Base-by-base conservation (phyloP, 768 basidiomycete genomes). In the Leccinum obscurum region DNA sequence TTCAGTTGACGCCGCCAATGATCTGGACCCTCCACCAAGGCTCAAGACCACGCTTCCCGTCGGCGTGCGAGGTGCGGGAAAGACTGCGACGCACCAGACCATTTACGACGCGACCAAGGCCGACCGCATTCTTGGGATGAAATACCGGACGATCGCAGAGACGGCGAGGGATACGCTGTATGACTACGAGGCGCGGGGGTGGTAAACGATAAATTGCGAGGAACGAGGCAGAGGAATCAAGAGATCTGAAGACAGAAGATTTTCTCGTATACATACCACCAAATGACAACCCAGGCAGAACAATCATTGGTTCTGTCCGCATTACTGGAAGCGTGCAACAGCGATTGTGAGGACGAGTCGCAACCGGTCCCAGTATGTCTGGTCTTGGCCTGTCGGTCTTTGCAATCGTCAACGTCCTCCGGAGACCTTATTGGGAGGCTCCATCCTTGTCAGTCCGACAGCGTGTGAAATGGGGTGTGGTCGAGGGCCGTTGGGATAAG, bases 401-500 rank as follows among this genome's bases (percentile, higher is more conserved):
- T 6, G 28, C 28, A 30, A 30, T 30, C 28, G 28, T 30, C 28
- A 30, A 30, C 28, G 28, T 8, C 28, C 28, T 30, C 8, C 28
- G 28, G n/a, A n/a, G n/a, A n/a, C n/a, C n/a, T n/a, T n/a, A n/a
- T n/a, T n/a, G n/a, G n/a, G n/a, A n/a, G 28, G 28, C 8, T 30
- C 28, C 28, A 30, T 30, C 28, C 28, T 26, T 4, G 26, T 4
- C 26, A 26, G 4, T 26, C 26, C 26, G 28, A 30, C 28, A 30
- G 28, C 7, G 28, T 30, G 28, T 30, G 28, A 30, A 39, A 13
- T 62, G 61, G 4, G 68, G 67, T 1, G 64, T 59, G 2, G 69
- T 71, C 1, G 63, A 59, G 2, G 70, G 70, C 1, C 72, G 61
- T 10, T 30, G 2, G 52, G 68, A 57, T 15, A 58, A 48, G 9